Conservation (phyloP, 1,284 basidiomycete genomes). For the Trametes pubescens region DNA sequence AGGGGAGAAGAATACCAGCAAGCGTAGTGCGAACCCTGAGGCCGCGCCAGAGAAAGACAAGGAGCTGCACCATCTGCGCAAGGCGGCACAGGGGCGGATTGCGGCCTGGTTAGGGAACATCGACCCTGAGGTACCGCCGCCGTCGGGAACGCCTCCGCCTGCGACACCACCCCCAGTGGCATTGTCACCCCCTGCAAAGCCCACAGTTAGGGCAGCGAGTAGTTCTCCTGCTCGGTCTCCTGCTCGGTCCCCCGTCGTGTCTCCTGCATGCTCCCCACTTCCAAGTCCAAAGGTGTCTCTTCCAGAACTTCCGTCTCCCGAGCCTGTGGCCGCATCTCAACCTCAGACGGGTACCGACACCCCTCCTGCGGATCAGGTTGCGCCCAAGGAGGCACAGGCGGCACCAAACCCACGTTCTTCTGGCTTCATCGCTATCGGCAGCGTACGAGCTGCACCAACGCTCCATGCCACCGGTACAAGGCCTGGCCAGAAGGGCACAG, state of each 20-base stretch:
- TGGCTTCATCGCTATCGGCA: conserved; percentile 72
- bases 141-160: conserved; percentile 35
- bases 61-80: conserved; percentile 50
- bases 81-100: conserved; percentile 72
- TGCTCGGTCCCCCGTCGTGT: conserved; percentile 9
- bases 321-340: background rate
- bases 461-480: conserved; percentile 2
- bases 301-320: background rate
- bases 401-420: conserved; percentile 75
- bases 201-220: background rate
- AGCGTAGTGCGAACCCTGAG: conserved; percentile 30
- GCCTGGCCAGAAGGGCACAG: conserved; percentile 8
- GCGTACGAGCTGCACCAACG: conserved; percentile 42
- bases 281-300: conserved; percentile 14
- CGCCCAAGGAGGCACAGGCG: conserved; percentile 39
- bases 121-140: conserved; percentile 57
- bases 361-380: background rate
- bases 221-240: conserved; percentile 10
- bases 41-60: conserved; percentile 36
- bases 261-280: conserved; percentile 14
- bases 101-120: conserved; percentile 78
- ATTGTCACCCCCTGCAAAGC: conserved; percentile 7
- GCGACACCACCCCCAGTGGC: conserved; percentile 23
- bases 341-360: conserved; percentile 3
- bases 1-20: conserved; percentile 34